Conservation (phyloP, 1,284 basidiomycete genomes). For the Boletellus deceptivus region DNA sequence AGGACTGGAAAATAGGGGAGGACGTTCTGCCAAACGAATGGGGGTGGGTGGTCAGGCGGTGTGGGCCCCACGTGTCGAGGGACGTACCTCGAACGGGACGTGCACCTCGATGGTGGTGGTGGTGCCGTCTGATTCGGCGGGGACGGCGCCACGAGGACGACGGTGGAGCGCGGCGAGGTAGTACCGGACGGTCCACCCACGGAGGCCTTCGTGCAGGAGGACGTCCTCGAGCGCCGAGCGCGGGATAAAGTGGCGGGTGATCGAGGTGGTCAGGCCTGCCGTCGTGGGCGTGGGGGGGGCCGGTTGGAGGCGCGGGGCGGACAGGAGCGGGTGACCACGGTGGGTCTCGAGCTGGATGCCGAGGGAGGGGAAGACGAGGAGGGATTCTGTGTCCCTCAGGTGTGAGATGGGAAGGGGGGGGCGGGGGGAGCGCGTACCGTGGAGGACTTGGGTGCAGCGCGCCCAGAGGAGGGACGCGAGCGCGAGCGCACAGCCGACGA, state of each 20-base stretch:
- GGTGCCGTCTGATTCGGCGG: no score
- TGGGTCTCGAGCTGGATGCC: slow-evolving; percentile 73
- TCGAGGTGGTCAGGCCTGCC: no score
- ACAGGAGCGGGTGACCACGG: slow-evolving; percentile 44
- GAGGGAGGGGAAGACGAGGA: slow-evolving; percentile 60
- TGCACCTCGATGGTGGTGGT: slow-evolving; percentile 39
- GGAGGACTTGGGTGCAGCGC: slow-evolving; percentile 49
- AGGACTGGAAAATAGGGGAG: slow-evolving; percentile 64
- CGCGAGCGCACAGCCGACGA: slow-evolving; percentile 11
- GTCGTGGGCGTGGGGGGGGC: no score
- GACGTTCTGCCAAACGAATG: slow-evolving; percentile 63
- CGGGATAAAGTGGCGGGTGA: slow-evolving; percentile 59
- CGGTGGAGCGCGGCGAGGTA: slow-evolving; percentile 55
- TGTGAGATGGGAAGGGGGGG: not conserved
- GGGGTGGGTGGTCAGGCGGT: no score
- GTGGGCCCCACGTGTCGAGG: no score
- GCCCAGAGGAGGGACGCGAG: slow-evolving; percentile 29
- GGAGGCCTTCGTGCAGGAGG: slow-evolving; percentile 70
- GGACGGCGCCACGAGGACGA: no score
- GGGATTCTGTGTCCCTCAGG: slow-evolving; percentile 50
- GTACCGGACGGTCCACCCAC: slow-evolving; percentile 66
- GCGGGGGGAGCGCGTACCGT: slow-evolving; percentile 44
- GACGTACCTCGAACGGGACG: slow-evolving; percentile 53
- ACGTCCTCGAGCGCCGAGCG: slow-evolving; percentile 53
- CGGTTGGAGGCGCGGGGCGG: slow-evolving; percentile 34